Evolutionary conservation across 83 land plant genomes (phyloP), one percentile per base, ranked within the genome.

Genomic region (Picea abies): DNA sequence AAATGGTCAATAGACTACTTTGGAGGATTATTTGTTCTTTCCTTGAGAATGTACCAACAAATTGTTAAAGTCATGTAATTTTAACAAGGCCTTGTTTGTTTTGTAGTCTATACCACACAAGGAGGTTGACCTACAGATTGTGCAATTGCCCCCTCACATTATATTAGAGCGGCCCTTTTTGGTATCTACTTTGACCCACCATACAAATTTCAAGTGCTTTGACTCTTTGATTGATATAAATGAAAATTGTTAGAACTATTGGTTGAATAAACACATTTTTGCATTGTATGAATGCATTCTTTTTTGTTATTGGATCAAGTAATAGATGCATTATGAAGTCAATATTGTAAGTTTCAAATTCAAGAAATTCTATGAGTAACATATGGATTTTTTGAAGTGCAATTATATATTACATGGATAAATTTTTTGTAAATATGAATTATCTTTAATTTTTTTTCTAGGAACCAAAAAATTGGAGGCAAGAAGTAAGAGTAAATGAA

Each of bases 61-160:
- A 78, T 47, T 58, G 25, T 23, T 25, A n/a, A 29, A 16, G 16
- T 41, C 22, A 15, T 20, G 67, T 19, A 63, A 83, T 66, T 63
- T 11, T 47, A 41, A 49, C 58, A 47, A 71, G 23, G 11, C 16
- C 63, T 44, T 79, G 81, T 60, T 58, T 49, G 47, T 76, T 84
- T 78, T 89, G 83, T 94, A 97, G 99, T 88, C 99, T 41, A 82
- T 92, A 61, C 47, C 90, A 67, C 91, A 84, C 22, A 96, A 92
- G 79, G 96, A 96, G 62, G 86, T 97, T 80, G 95, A 92, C 66
- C 63, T 96, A 84, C 86, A 83, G 17, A 84, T 92, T 65, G 82
- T 86, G 81, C 91, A 97, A 79, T 26, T 97, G 73, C 98, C 98
- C 56, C 82, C 91, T 61, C 85, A 85, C 22, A 88, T 90, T 75